phyloP scores from a whole-genome alignment of 805 yeast species.

The Lachancea waltii region DNA sequence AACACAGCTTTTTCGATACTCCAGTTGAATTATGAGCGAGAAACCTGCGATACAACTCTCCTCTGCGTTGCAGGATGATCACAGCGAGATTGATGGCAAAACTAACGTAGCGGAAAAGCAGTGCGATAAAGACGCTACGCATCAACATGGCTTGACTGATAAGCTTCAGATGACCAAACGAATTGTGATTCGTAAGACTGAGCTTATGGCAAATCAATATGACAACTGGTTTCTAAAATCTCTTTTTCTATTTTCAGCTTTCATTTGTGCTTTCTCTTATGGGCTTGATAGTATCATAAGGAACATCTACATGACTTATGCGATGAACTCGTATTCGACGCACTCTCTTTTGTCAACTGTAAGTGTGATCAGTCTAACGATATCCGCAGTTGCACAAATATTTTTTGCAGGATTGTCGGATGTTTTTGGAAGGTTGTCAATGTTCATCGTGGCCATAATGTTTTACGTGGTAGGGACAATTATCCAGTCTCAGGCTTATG shows the following conservation, averaged over 20 bases:
- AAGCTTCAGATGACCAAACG: slow-evolving; percentile 29
- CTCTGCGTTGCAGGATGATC: background rate
- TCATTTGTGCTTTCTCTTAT: slow-evolving; percentile 47
- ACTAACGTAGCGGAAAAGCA: background rate
- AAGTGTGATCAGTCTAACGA: slow-evolving; percentile 44
- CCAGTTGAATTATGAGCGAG: no score
- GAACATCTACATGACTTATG: slow-evolving; percentile 44
- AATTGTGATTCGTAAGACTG: slow-evolving; percentile 43
- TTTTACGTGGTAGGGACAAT: slow-evolving; percentile 51
- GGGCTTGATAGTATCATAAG: slow-evolving; percentile 48
- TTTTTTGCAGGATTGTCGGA: slow-evolving; percentile 51
- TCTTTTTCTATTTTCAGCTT: slow-evolving; percentile 38
- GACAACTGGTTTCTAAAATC: slow-evolving; percentile 30
- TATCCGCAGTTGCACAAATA: slow-evolving; percentile 53
- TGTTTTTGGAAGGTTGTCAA: slow-evolving; percentile 48
- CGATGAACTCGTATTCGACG: slow-evolving; percentile 42
- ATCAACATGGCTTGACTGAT: slow-evolving; percentile 1
- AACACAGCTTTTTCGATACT: no score
- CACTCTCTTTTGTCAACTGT: slow-evolving; percentile 49
- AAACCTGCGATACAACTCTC: no score
- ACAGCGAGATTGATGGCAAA: background rate
- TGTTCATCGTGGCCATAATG: slow-evolving; percentile 38
- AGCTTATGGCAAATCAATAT: slow-evolving; percentile 43
- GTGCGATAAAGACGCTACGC: background rate
- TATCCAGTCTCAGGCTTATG: slow-evolving; percentile 48